Evolutionary conservation across 805 yeast genomes (phyloP), one percentile per base, ranked within the genome.

Genomic region (Saturnispora halmiae): DNA sequence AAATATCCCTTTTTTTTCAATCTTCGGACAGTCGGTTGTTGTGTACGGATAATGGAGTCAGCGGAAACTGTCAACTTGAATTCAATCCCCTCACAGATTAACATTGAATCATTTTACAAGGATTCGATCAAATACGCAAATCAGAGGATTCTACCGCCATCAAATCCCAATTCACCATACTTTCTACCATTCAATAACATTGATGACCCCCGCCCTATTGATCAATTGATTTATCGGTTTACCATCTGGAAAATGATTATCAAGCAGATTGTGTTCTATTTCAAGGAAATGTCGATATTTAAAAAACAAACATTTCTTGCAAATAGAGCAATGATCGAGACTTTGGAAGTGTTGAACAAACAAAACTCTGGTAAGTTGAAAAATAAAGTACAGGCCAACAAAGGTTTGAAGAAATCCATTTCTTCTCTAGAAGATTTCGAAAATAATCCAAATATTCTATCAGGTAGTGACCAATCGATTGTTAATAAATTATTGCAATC

Each of bases 181-280:
- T 60, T 58, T 46, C 46, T 55, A 20, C 64, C 66, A 7, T 50
- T 62, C 24, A 49, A 50, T 5, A 50, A 51, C 10, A 40, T 47
- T 14, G 54, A 52, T 34, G 60, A 58, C 27, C 63, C 65, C 16
- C 52, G 54, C 35, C 67, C 67, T 7, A 69, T 75, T 4, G 79
- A 74, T 48, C 67, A 69, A 22, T 58, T 74, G 46, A 73, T 75
- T 25, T 66, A 66, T 42, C 54, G 80, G 41, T 73, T 74, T 51
- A 70, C 68, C 42, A 73, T 77, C n/a, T 74, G 77, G 76, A 63
- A 77, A 41, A 65, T 66, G 53, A 65, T 73, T 41, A 64, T 74
- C 46, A 73, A 71, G 52, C 78, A 74, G 49, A 58, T 74, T 46
- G 65, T 72, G 21, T 64, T 64, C 46, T 74, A 74, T 50, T 65